These are phyloP conservation scores for Fraxinus xanthoxyloides DNA, from an alignment of 305 asterid species.

Conservation along the genomic window DNA sequence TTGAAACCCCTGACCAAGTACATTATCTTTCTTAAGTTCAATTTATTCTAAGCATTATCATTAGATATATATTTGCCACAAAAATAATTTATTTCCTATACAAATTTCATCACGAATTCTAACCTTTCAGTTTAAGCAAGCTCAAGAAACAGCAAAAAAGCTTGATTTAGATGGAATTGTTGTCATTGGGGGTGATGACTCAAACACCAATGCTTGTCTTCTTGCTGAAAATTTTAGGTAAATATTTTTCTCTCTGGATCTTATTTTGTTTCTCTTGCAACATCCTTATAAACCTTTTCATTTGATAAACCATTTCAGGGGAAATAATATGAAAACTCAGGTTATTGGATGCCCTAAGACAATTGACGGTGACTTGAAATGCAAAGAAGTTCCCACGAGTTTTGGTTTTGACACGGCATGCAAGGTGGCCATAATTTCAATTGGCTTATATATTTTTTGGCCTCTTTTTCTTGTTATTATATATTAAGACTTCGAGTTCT, in stretches of 20 bases:
- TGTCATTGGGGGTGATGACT: slow-evolving; percentile 61
- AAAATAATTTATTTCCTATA: too few relatives aligned
- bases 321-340: slow-evolving; percentile 38
- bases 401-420: slow-evolving; percentile 83
- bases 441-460: slow-evolving; percentile 1
- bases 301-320: slow-evolving; percentile 25
- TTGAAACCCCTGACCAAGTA: slow-evolving; percentile 66
- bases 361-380: slow-evolving; percentile 67
- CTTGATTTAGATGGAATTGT: slow-evolving; percentile 64
- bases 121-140: slow-evolving; percentile 51
- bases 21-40: slow-evolving; percentile 1
- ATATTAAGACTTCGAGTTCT: too few relatives aligned
- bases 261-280: not conserved
- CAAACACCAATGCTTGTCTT: slow-evolving; percentile 55
- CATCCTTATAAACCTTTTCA: not conserved
- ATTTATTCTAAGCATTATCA: not conserved
- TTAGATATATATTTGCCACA: not conserved
- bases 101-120: not conserved
- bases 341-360: slow-evolving; percentile 57
- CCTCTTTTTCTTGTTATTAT: not conserved
- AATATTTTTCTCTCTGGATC: not conserved
- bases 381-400: slow-evolving; percentile 71
- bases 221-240: slow-evolving; percentile 54
- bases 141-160: slow-evolving; percentile 52
- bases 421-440: slow-evolving; percentile 41